Evolutionary conservation across 805 yeast genomes (phyloP), one percentile per base, ranked within the genome.

Genomic region (Candida ulmi): DNA sequence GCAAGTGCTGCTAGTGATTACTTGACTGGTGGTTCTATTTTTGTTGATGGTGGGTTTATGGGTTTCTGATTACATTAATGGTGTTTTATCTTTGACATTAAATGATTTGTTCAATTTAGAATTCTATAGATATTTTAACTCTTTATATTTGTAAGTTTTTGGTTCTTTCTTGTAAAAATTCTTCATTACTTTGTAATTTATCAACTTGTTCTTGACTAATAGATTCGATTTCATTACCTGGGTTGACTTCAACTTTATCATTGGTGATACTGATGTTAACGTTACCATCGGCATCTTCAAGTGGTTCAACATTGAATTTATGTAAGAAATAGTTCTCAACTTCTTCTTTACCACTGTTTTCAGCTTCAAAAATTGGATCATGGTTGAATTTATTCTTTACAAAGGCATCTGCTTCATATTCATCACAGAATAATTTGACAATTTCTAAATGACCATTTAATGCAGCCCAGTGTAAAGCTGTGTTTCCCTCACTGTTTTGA

Each of bases 401-500:
- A 52, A 85, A 84, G 8, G 95, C 90, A 58, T 91, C 96, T 1
- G 88, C 95, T 5, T 74, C 72, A 50, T 76, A 84, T 41, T 76
- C 71, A 17, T 84, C 91, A 60, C 91, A 80, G 33, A 93, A 65
- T 11, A 76, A 52, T 57, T 83, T 63, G 17, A 87, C 91, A 8
- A 82, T 66, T 3, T 74, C 80, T 41, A 87, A 60, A 52, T 88
- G 88, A 1, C 97, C 98, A 53, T 86, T 88, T 48, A 79, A 74
- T 1, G 95, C 74, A 1, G 98, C 97, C 99, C 99, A 93, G 60
- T 93, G 98, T 47, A 93, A 69, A 1, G 98, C 84, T 0, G 99
- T 90, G 60, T 93, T 93, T 2, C 98, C 99, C 17, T 83, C 77
- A 36, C 77, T 83, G 57, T 93, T 93, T 40, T 67, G 70, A 16